Evolutionary conservation across 1,139 yeast genomes (phyloP).

Genomic region (Yamadazyma spencermartinsiae): DNA sequence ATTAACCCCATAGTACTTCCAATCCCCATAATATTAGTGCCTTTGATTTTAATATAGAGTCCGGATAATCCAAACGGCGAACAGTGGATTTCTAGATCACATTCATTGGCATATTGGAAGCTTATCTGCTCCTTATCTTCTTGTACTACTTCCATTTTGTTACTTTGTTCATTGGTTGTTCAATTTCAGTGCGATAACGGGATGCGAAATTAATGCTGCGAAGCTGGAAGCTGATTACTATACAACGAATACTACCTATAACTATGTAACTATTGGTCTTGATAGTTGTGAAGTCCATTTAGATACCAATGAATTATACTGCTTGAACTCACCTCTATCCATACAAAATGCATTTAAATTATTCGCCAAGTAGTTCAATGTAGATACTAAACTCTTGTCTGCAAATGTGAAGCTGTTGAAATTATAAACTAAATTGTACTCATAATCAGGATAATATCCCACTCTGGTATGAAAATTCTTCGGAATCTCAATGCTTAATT

Average conservation of each 20-base stretch:
- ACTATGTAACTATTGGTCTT: background rate
- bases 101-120: constrained; percentile 51
- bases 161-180: too few relatives aligned
- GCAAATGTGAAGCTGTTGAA: constrained; percentile 19
- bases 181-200: too few relatives aligned
- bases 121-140: constrained; percentile 25
- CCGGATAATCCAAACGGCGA: constrained; percentile 63
- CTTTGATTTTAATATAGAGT: constrained; percentile 51
- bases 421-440: constrained; percentile 25
- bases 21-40: constrained; percentile 53
- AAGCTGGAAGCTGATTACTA: background rate
- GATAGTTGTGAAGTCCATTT: background rate
- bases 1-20: constrained; percentile 61
- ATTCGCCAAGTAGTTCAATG: constrained; percentile 31
- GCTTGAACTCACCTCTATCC: constrained; percentile 16
- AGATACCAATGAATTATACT: constrained; percentile 8
- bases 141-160: constrained; percentile 9
- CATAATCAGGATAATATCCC: constrained; percentile 22
- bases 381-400: constrained; percentile 21
- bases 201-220: too few relatives aligned
- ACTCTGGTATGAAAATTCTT: constrained; percentile 21
- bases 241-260: background rate
- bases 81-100: constrained; percentile 57
- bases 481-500: constrained; percentile 21
- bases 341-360: constrained; percentile 27